Evolutionary conservation across 2,329 filamentous ascomycete species (phyloP).

Genomic region (Trichoderma sp.): DNA sequence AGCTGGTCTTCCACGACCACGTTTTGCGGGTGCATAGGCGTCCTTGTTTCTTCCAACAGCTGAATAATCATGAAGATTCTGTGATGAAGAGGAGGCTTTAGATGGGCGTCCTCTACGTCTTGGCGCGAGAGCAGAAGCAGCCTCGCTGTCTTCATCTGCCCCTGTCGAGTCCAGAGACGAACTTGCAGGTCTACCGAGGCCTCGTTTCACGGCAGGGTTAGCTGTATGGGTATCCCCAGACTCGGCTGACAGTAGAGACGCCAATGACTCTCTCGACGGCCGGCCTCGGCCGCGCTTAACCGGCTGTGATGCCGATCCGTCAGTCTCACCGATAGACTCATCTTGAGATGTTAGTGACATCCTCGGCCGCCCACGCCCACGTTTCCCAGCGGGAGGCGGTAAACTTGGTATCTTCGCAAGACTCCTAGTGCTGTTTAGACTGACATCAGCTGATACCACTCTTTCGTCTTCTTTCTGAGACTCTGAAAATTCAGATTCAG

Average conservation of each 20-base stretch:
- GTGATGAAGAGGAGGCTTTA: conserved; percentile 35
- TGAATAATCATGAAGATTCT: neutral
- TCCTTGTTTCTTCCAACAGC: conserved; percentile 31
- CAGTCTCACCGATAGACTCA: conserved; percentile 28
- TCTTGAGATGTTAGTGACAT: conserved; percentile 37
- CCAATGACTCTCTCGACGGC: conserved; percentile 26
- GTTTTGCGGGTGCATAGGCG: conserved; percentile 36
- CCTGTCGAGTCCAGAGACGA: conserved; percentile 34
- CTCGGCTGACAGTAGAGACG: conserved; percentile 15
- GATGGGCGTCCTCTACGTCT: conserved; percentile 31
- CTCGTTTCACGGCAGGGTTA: conserved; percentile 37
- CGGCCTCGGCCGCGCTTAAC: conserved; percentile 30
- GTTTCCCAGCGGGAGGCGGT: conserved; percentile 34
- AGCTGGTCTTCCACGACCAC: conserved; percentile 39
- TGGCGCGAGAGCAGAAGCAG: conserved; percentile 1
- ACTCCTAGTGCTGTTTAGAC: conserved; percentile 8
- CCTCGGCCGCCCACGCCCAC: conserved; percentile 41
- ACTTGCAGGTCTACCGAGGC: conserved; percentile 40
- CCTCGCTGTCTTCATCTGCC: neutral
- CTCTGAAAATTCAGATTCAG: conserved; percentile 22
- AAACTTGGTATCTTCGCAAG: neutral
- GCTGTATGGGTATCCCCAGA: neutral
- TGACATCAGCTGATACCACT: conserved; percentile 22
- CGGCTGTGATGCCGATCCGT: conserved; percentile 3
- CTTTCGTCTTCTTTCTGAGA: conserved; percentile 21